phyloP scores from a whole-genome alignment of 371 early-diverging fungal species.

The Paraphysoderma sedebokerense region DNA sequence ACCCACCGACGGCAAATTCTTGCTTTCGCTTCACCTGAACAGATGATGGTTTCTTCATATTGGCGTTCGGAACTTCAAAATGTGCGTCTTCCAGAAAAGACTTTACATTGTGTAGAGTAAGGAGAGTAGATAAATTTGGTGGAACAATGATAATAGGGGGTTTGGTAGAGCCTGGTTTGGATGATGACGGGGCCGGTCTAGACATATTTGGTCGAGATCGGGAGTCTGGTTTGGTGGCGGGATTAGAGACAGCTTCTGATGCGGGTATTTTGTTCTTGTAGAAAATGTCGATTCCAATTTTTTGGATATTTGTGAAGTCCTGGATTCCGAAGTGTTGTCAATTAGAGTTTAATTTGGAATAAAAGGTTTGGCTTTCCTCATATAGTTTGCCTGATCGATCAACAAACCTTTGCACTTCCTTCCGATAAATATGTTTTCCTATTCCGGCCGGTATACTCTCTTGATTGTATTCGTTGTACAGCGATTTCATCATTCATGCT shows the following conservation, averaged over 20 bases:
- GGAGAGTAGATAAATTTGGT: constrained; percentile 55
- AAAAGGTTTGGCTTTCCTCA: no score
- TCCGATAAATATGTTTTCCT: no score
- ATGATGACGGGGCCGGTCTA: neutral
- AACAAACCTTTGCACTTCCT: no score
- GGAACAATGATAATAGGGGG: constrained; percentile 82
- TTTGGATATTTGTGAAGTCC: neutral
- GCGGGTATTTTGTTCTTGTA: neutral
- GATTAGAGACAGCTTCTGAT: neutral
- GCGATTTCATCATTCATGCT: no score
- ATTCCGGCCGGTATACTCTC: no score
- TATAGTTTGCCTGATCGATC: no score
- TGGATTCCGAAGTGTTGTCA: no score
- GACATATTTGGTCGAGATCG: neutral
- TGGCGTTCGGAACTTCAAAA: constrained; percentile 41
- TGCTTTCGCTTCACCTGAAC: constrained; percentile 23
- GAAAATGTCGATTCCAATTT: neutral
- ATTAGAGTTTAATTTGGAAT: no score
- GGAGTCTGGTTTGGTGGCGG: neutral
- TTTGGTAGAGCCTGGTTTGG: neutral
- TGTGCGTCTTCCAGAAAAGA: constrained; percentile 51
- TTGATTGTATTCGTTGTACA: no score
- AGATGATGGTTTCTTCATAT: constrained; percentile 40
- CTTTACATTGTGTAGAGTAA: constrained; percentile 71
- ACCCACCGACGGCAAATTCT: constrained; percentile 15